Evolutionary conservation across 176 grass and related monocot species (phyloP).

Genomic region (Elymus sibiricus): DNA sequence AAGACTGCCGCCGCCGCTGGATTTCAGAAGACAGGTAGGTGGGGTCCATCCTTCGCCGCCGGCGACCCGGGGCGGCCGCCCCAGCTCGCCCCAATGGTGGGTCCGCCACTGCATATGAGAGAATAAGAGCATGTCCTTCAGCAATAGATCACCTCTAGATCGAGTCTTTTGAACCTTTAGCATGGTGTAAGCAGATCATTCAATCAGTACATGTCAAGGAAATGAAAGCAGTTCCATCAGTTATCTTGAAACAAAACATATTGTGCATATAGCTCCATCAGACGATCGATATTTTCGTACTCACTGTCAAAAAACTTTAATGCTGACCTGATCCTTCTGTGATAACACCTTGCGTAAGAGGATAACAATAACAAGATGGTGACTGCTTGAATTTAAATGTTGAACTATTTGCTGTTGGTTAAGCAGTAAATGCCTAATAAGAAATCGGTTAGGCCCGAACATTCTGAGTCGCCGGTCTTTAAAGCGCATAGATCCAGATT

Average conservation of each 20-base stretch:
- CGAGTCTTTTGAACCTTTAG: constrained; percentile 60
- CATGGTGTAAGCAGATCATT: constrained; percentile 9
- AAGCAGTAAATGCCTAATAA: no score
- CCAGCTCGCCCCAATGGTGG: no score
- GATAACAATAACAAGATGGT: not conserved
- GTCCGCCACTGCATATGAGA: no score
- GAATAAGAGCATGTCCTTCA: not conserved
- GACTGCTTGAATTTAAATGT: not conserved
- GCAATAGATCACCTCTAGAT: constrained; percentile 66
- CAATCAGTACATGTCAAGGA: constrained; percentile 6
- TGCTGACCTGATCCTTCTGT: constrained; percentile 70
- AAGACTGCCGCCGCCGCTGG: no score
- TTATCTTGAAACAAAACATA: constrained; percentile 30
- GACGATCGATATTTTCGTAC: constrained; percentile 86
- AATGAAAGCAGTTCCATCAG: not conserved
- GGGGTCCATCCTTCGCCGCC: no score
- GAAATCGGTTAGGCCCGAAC: no score
- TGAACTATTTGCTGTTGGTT: not conserved
- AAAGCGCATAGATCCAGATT: no score
- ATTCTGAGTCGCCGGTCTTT: no score
- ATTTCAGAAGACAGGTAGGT: no score
- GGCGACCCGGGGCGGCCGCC: no score
- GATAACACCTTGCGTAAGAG: constrained; percentile 57
- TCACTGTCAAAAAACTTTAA: constrained; percentile 95
- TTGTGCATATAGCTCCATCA: constrained; percentile 86